Evolutionary conservation across 1,139 yeast species (phyloP).

Genomic region (Yamadazyma conglobata): DNA sequence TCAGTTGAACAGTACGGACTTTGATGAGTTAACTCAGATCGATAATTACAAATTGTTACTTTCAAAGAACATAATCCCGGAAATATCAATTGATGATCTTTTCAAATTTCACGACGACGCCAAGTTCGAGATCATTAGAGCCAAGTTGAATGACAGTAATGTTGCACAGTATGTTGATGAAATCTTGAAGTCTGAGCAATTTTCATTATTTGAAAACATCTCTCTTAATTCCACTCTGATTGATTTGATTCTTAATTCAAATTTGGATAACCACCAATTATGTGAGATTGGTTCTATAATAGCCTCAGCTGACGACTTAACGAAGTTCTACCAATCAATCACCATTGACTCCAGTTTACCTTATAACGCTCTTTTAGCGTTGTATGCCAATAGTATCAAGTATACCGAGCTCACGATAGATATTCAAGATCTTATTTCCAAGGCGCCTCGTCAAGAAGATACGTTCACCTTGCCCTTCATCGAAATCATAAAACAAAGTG

Average conservation of each 20-base stretch:
- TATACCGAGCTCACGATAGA: slow-evolving; percentile 1
- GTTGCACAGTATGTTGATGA: slow-evolving; percentile 5
- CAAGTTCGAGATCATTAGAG: slow-evolving; percentile 8
- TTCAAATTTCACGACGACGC: slow-evolving; percentile 6
- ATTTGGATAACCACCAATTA: slow-evolving; percentile 2
- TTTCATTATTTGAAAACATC: slow-evolving; percentile 8
- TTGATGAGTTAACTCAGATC: slow-evolving; percentile 7
- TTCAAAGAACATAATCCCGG: slow-evolving; percentile 5
- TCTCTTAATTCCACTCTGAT: slow-evolving; percentile 3
- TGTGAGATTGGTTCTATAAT: slow-evolving; percentile 7
- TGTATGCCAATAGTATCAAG: slow-evolving; percentile 4
- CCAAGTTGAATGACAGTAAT: slow-evolving; percentile 7
- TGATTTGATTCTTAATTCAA: neutral
- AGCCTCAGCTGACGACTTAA: slow-evolving; percentile 2
- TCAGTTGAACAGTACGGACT: slow-evolving; percentile 11
- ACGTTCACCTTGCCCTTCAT: slow-evolving; percentile 9
- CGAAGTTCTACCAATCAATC: slow-evolving; percentile 4
- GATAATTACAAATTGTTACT: slow-evolving; percentile 9
- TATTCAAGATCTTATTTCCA: slow-evolving; percentile 2
- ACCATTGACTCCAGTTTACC: slow-evolving; percentile 2
- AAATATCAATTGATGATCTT: slow-evolving; percentile 9
- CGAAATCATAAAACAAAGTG: slow-evolving; percentile 3
- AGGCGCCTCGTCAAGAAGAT: slow-evolving; percentile 5
- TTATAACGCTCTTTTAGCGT: slow-evolving; percentile 1
- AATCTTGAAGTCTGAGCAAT: slow-evolving; percentile 6